phyloP scores from a whole-genome alignment of 164 flowering plant genomes.

The Vitis rupestris region DNA sequence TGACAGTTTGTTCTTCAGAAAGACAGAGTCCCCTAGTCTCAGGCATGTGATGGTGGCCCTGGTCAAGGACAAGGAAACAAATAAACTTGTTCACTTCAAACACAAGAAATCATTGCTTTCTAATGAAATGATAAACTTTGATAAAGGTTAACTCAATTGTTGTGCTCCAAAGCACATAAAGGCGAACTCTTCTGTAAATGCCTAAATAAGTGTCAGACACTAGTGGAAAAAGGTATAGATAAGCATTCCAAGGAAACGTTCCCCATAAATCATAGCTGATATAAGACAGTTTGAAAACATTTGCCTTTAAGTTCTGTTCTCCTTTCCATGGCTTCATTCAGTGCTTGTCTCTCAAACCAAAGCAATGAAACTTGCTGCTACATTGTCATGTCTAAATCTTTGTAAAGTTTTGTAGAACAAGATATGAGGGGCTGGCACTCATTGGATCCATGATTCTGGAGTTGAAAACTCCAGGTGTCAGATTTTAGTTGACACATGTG shows the following conservation, averaged over 20 bases:
- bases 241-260: too few relatives aligned
- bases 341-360: conserved; percentile 80
- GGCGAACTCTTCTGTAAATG: too few relatives aligned
- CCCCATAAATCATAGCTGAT: too few relatives aligned
- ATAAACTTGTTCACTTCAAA: not conserved
- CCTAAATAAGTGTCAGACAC: conserved; percentile 13
- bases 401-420: conserved; percentile 67
- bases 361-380: conserved; percentile 83
- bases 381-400: conserved; percentile 69
- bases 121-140: too few relatives aligned
- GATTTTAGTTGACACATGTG: too few relatives aligned
- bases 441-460: conserved; percentile 75
- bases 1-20: conserved; percentile 83
- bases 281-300: not conserved
- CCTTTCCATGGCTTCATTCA: conserved; percentile 86
- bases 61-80: conserved; percentile 15
- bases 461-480: conserved; percentile 60
- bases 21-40: conserved; percentile 92
- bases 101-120: conserved; percentile 1
- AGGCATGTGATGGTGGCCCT: conserved; percentile 93
- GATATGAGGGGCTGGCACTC: conserved; percentile 77
- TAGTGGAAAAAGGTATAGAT: too few relatives aligned
- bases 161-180: too few relatives aligned
- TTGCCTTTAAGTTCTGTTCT: conserved; percentile 60
- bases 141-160: too few relatives aligned